Evolutionary conservation across 768 basidiomycete genomes (phyloP).

Genomic region (Tulasnella sp.): DNA sequence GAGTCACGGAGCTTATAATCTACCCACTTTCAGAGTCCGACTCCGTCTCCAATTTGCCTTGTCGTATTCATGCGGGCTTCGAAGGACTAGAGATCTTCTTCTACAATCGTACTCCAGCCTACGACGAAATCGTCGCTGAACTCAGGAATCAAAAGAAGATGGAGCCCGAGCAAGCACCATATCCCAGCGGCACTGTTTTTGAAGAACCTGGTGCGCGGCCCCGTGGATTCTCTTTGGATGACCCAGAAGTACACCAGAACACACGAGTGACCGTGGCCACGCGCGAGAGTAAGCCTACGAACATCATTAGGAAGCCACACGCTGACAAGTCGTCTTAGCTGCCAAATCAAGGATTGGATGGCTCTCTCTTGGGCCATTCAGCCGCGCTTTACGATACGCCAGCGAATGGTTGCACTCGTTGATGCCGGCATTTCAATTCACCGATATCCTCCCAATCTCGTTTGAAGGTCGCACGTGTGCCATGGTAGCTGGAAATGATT

Average conservation of each 20-base stretch:
- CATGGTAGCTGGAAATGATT: constrained; percentile 73
- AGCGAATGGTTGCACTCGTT: constrained; percentile 43
- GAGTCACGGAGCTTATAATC: neutral
- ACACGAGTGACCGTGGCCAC: constrained; percentile 12
- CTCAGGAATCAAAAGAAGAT: constrained; percentile 41
- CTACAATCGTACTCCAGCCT: constrained; percentile 82
- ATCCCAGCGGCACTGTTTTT: constrained; percentile 24
- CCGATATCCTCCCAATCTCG: constrained; percentile 78
- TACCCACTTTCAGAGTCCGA: constrained; percentile 5
- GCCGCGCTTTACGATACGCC: neutral
- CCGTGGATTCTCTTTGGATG: neutral
- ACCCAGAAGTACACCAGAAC: constrained; percentile 6
- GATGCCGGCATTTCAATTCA: constrained; percentile 61
- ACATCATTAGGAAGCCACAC: neutral
- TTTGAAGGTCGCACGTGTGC: constrained; percentile 69
- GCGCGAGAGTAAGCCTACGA: neutral
- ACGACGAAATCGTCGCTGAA: constrained; percentile 73
- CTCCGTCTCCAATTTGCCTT: constrained; percentile 36
- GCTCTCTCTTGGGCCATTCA: neutral
- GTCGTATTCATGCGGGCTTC: constrained; percentile 67
- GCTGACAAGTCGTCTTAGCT: neutral
- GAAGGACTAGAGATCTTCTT: constrained; percentile 90
- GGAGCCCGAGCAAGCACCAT: constrained; percentile 30
- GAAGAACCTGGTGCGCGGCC: neutral
- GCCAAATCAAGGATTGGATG: neutral